Base-by-base conservation (phyloP, 1,284 basidiomycete species). In the Exobasidium rhododendri region DNA sequence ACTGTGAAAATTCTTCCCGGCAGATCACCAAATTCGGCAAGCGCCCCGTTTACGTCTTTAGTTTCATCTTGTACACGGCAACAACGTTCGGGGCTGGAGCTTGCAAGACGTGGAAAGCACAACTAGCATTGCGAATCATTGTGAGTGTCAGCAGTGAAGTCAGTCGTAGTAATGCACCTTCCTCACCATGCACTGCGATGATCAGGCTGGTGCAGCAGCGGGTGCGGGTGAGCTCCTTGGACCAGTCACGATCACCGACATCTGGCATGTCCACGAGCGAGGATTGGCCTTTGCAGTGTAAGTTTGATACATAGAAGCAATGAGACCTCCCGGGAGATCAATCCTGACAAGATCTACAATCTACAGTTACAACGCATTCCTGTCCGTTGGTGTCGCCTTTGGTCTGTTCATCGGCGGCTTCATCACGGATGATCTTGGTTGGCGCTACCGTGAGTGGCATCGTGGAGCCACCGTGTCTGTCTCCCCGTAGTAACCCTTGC, bases 251-350 rank as follows among this genome's bases (percentile, higher is more conserved):
- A 65, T 65, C 56, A 46, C 31, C 40, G 64, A 65, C 40, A 58
- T 65, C 20, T 65, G 64, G 64, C 62, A 58, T 46, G 10, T 65
- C 4, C 64, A 65, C 53, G 64, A 65, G 46, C 57, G 64, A 7
- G 32, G 51, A 5, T 40, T 52, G 3, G 59, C 63, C 10, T 57
- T 64, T 40, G 59, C 45, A 6, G 49, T 47, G 17, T 44, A 22
- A 44, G 43, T 44, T n/a, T 44, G 14, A 22, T 14, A 14, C 14
- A 22, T n/a, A 44, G 43, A 22, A n/a, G n/a, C n/a, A n/a, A n/a
- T 44, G 14, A 14, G 43, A 14, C 14, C 43, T n/a, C 14, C 43
- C 14, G 14, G 14, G 43, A 14, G 14, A 14, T 44, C 43, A 22
- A 44, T 14, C 14, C 43, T 44, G 43, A 44, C 43, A 44, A 14